A percentile compares a stretch with the other conserved stretches of the same genome.
Evolutionary conservation across 1,139 yeast genomes (phyloP).

Genomic region (Saccharomyces hybrid): DNA sequence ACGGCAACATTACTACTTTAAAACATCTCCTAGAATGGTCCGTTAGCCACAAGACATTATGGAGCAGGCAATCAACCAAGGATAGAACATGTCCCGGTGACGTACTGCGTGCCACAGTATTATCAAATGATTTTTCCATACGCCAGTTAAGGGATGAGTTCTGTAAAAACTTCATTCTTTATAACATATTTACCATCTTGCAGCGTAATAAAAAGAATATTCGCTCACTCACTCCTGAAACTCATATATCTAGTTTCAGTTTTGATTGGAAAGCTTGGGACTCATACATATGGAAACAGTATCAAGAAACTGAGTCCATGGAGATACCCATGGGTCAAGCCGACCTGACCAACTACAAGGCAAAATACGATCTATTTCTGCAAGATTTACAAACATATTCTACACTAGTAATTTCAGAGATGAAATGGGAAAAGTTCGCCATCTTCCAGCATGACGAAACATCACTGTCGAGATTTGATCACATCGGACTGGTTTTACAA

Average conservation of each 20-base stretch:
- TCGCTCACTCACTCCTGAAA: not conserved
- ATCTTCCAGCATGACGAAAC: not conserved
- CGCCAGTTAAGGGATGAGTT: constrained; percentile 16
- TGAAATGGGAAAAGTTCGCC: constrained; percentile 7
- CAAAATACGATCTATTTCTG: constrained; percentile 15
- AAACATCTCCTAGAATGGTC: constrained; percentile 6
- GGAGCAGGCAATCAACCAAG: constrained; percentile 8
- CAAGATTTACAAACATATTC: constrained; percentile 13
- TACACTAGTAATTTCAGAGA: constrained; percentile 13
- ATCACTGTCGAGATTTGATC: constrained; percentile 1
- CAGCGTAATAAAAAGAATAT: not conserved
- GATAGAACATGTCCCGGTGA: constrained; percentile 19
- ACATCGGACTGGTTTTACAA: not conserved
- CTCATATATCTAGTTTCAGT: not conserved
- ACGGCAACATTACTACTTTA: constrained; percentile 4
- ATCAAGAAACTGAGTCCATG: constrained; percentile 6
- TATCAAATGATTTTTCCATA: constrained; percentile 9
- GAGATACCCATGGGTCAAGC: constrained; percentile 8
- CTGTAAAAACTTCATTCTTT: constrained; percentile 15
- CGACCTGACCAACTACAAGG: constrained; percentile 9
- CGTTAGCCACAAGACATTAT: constrained; percentile 6
- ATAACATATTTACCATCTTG: constrained; percentile 10
- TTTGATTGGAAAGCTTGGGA: constrained; percentile 18
- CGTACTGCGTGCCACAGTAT: constrained; percentile 16
- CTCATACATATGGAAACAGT: constrained; percentile 11